Evolutionary conservation across 1,284 basidiomycete genomes (phyloP).

Genomic region (Tremellales sp.): DNA sequence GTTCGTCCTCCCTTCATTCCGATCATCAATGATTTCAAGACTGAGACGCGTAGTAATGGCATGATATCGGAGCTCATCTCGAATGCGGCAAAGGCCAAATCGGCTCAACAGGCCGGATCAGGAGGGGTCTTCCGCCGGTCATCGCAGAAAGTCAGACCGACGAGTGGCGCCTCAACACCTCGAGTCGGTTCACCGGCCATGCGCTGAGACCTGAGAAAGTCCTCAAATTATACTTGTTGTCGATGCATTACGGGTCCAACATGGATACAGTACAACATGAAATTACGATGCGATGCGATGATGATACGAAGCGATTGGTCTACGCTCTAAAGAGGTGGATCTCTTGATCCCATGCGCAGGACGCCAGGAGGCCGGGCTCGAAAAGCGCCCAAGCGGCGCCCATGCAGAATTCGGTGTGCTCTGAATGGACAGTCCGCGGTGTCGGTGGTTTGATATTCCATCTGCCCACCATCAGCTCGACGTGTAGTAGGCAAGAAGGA

Average conservation of each 20-base stretch:
- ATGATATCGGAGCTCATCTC: slow-evolving; percentile 49
- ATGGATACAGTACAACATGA: too few relatives aligned
- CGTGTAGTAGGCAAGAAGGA: background rate
- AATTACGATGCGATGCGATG: background rate
- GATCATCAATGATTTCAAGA: slow-evolving; percentile 9
- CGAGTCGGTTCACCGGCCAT: slow-evolving; percentile 2
- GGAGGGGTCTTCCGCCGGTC: slow-evolving; percentile 35
- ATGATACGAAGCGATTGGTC: background rate
- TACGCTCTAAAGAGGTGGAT: slow-evolving; percentile 64
- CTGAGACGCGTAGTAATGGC: slow-evolving; percentile 39
- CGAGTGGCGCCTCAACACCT: slow-evolving; percentile 1
- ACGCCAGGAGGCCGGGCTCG: slow-evolving; percentile 77
- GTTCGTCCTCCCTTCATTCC: slow-evolving; percentile 21
- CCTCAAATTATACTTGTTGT: background rate
- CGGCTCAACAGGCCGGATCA: slow-evolving; percentile 21
- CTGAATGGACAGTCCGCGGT: slow-evolving; percentile 67
- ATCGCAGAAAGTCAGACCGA: slow-evolving; percentile 4
- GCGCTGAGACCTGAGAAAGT: too few relatives aligned
- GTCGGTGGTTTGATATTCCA: slow-evolving; percentile 41
- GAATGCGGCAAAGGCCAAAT: slow-evolving; percentile 46
- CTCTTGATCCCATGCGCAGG: slow-evolving; percentile 84
- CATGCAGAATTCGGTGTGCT: slow-evolving; percentile 92
- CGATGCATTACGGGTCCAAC: too few relatives aligned
- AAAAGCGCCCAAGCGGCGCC: slow-evolving; percentile 79
- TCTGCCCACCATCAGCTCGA: slow-evolving; percentile 41